Evolutionary conservation across 257 asterid genomes (phyloP).

Genomic region (Gentiana straminea): DNA sequence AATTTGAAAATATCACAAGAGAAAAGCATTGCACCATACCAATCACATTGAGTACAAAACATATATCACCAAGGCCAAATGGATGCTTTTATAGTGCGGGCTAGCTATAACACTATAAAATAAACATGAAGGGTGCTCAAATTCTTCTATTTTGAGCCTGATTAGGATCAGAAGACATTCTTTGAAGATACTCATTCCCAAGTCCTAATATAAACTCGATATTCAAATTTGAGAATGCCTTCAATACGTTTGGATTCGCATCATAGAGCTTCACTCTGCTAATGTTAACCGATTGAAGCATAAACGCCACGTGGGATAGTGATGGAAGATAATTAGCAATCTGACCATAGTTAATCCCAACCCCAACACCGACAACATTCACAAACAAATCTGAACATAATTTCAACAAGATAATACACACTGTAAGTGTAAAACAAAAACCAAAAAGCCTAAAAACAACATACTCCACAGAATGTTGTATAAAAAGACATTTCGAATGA

Average conservation of each 20-base stretch:
- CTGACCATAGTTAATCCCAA: conserved; percentile 91
- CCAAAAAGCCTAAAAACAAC: too few species aligned
- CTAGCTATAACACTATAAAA: too few species aligned
- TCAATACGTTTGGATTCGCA: conserved; percentile 60
- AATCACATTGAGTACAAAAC: too few species aligned
- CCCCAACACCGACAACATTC: conserved; percentile 22
- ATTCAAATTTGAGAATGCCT: conserved; percentile 49
- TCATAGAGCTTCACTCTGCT: conserved; percentile 68
- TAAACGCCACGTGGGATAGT: conserved; percentile 51
- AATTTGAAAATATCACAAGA: too few species aligned
- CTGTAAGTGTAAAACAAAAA: neutral
- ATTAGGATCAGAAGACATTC: conserved; percentile 39
- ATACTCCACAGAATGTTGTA: too few species aligned
- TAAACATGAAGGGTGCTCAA: too few species aligned
- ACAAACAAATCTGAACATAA: conserved; percentile 25
- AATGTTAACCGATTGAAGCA: conserved; percentile 50
- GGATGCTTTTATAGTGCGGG: too few species aligned
- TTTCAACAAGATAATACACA: neutral
- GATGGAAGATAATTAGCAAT: conserved; percentile 75
- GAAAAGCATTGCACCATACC: too few species aligned
- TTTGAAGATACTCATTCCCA: conserved; percentile 54
- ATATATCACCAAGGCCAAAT: too few species aligned
- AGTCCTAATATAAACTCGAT: conserved; percentile 63
- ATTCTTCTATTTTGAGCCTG: conserved; percentile 57
- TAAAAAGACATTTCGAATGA: too few species aligned